A percentile compares a stretch with the other conserved stretches of the same genome.
Conservation (phyloP, 495 filamentous ascomycete species). For the Rusavskia elegans region DNA sequence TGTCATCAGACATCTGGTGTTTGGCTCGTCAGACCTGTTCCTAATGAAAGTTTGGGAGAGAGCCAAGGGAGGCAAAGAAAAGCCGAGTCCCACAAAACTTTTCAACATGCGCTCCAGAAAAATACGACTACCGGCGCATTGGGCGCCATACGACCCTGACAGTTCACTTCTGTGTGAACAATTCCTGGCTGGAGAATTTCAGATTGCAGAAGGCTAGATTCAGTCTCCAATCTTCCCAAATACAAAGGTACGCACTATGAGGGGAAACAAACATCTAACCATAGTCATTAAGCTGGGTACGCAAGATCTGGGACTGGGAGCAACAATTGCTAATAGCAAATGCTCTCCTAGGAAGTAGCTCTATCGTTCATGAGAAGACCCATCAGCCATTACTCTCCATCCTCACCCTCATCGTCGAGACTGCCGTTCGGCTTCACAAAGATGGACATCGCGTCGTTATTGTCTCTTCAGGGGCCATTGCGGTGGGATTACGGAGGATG, state of each 20-base stretch:
- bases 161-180: background rate
- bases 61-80: background rate
- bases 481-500: conserved; percentile 79
- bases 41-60: background rate
- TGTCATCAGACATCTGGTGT: conserved; percentile 21
- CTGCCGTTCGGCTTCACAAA: conserved; percentile 64
- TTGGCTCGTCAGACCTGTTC: background rate
- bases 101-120: background rate
- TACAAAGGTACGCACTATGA: conserved; percentile 18
- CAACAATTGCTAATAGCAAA: background rate
- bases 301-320: conserved; percentile 12
- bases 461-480: conserved; percentile 93
- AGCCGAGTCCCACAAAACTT: background rate
- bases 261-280: conserved; percentile 35
- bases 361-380: conserved; percentile 93
- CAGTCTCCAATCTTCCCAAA: background rate
- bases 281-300: conserved; percentile 92
- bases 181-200: too few species aligned
- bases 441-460: conserved; percentile 91
- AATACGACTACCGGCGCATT: background rate
- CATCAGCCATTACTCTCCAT: conserved; percentile 92
- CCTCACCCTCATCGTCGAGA: conserved; percentile 80
- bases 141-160: background rate
- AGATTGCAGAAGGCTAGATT: too few species aligned
- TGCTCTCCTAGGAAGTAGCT: conserved; percentile 62